Evolutionary conservation across 129 eudicot species (phyloP).

Genomic region (Smallanthus sonchifolius): DNA sequence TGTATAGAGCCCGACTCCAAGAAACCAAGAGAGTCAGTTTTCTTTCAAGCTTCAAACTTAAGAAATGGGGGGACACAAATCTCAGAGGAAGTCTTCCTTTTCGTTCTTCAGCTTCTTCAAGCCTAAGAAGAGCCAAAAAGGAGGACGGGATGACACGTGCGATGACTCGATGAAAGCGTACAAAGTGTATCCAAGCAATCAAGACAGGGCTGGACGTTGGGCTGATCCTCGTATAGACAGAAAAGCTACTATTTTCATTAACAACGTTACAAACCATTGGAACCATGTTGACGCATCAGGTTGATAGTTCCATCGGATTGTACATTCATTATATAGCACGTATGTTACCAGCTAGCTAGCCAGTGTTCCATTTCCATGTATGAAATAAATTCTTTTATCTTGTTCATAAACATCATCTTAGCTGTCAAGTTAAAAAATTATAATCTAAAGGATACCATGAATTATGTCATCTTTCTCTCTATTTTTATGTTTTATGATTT

Average conservation of each 20-base stretch:
- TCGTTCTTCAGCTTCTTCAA: slow-evolving; percentile 16
- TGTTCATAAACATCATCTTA: slow-evolving; percentile 2
- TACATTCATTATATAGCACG: slow-evolving; percentile 5
- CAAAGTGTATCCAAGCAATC: slow-evolving; percentile 29
- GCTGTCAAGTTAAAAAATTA: neutral
- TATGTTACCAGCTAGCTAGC: slow-evolving; percentile 7
- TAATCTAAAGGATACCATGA: too few species aligned
- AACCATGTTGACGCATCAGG: slow-evolving; percentile 15
- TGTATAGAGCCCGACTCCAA: neutral
- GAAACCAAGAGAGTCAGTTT: slow-evolving; percentile 1
- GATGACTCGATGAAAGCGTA: slow-evolving; percentile 25
- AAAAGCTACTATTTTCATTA: slow-evolving; percentile 26
- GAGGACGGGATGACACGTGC: neutral
- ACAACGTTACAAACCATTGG: slow-evolving; percentile 25
- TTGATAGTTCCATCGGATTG: slow-evolving; percentile 8
- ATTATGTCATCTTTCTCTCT: too few species aligned
- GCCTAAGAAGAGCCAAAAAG: slow-evolving; percentile 5
- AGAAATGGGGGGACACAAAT: slow-evolving; percentile 17
- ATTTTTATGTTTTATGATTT: too few species aligned
- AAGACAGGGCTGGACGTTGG: slow-evolving; percentile 26
- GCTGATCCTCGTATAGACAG: slow-evolving; percentile 31
- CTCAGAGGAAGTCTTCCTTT: slow-evolving; percentile 14
- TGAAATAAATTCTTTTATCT: slow-evolving; percentile 12
- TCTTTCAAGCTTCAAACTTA: neutral
- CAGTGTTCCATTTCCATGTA: neutral